Evolutionary conservation across 192 early-diverging fungal genomes (phyloP), one percentile per base, ranked within the genome.

Genomic region (Coemansia sp.): DNA sequence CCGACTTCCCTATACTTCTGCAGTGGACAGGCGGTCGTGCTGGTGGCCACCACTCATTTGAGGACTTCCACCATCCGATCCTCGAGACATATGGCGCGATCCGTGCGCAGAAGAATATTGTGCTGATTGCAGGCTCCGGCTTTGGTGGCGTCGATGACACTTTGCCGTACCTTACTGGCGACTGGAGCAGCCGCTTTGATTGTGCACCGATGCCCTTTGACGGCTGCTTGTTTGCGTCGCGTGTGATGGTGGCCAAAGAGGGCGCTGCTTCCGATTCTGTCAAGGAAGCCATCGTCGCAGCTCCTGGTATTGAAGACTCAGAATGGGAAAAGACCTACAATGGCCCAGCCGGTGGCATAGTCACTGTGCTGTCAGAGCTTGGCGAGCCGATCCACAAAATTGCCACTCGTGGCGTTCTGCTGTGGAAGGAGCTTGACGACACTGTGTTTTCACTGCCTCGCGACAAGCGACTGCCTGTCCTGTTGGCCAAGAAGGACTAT

Each of bases 361-460:
- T 97, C 64, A 97, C 95, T 25, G 95, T 95, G 60, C 88, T 90
- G 54, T 95, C 93, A 14, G 95, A 97, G 80, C 74, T 97, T 57
- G 95, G 95, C 51, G 95, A 97, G 74, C 95, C 95, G 54, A 97
- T 97, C 67, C 95, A 97, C 87, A 95, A 95, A 84, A 88, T 97
- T 59, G 95, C 95, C 54, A 97, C 90, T 55, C 91, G 92, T 49
- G 95, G 95, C 78, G 89, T 95, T 52, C 73, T 82, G 64, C 82
- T 97, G 54, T 97, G 95, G 95, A 92, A 91, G 76, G 95, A 97
- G 77, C 83, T 97, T 68, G 95, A 97, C 65, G 95, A 97, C 61
- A 90, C 87, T 27, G 88, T 97, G 61, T 90, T 97, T 67, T 81
- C 78, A 54, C 87, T 94, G 30, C 92, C 95, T 26, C 86, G 88